These are phyloP conservation scores for Backusella sp. DNA, from an alignment of 192 early-diverging fungal species.

Conservation along the genomic window DNA sequence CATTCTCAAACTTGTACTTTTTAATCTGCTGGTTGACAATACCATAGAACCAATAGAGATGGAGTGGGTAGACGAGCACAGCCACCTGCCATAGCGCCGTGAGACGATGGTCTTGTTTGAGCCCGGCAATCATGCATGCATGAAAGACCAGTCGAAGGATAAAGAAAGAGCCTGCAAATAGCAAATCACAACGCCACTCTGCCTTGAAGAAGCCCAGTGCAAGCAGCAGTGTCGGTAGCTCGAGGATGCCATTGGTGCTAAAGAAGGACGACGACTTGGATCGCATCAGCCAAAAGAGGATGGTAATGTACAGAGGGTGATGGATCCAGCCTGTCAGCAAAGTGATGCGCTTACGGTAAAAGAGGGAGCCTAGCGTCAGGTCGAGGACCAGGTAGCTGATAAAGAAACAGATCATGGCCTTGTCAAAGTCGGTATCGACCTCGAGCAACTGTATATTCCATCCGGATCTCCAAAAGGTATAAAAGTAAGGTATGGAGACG, in stretches of 20 bases:
- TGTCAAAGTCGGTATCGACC: constrained; percentile 21
- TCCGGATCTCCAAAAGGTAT: constrained; percentile 19
- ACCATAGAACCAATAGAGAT: constrained; percentile 54
- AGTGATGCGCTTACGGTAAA: constrained; percentile 50
- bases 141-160: constrained; percentile 54
- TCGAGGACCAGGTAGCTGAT: constrained; percentile 52
- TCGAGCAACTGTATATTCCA: constrained; percentile 22
- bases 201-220: constrained; percentile 49
- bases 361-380: constrained; percentile 49
- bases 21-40: background rate
- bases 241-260: constrained; percentile 50
- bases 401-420: constrained; percentile 50
- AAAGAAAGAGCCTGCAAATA: constrained; percentile 56
- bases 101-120: constrained; percentile 38
- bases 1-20: constrained; percentile 1
- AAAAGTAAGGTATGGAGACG: constrained; percentile 25
- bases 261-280: constrained; percentile 37
- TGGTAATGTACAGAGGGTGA: constrained; percentile 53
- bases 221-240: constrained; percentile 56
- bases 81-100: constrained; percentile 39
- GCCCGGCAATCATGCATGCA: constrained; percentile 37
- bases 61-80: constrained; percentile 43
- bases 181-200: constrained; percentile 46
- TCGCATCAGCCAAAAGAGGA: constrained; percentile 29
- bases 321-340: constrained; percentile 59